These are phyloP conservation scores for Corylus heterophylla DNA, from an alignment of 306 rosid species.

Conservation along the genomic window DNA sequence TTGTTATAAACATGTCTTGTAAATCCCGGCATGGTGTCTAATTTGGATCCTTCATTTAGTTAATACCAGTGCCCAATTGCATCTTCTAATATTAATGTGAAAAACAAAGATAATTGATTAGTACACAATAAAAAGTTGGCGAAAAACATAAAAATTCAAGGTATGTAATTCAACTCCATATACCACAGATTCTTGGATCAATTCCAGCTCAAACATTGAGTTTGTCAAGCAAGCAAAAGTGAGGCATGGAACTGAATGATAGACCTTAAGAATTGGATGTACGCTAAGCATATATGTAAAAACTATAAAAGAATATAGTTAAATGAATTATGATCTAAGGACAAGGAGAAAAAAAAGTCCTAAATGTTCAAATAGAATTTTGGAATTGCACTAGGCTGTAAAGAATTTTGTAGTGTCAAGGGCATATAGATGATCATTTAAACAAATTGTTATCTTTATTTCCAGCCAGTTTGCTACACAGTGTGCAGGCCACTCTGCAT, in stretches of 20 bases:
- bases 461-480: background rate
- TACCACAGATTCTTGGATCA: background rate
- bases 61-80: background rate
- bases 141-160: background rate
- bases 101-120: background rate
- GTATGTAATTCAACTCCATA: background rate
- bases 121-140: background rate
- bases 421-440: background rate
- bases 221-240: background rate
- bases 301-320: background rate
- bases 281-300: background rate
- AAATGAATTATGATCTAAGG: background rate
- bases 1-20: no score
- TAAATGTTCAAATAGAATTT: background rate
- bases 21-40: no score
- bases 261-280: background rate
- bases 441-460: background rate
- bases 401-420: background rate
- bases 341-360: background rate
- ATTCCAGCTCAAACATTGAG: background rate
- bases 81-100: background rate
- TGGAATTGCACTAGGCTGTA: background rate
- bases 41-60: background rate
- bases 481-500: background rate
- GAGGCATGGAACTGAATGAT: background rate